Conservation (phyloP, 441 rosid species). For the Syzygium syzygioides region DNA sequence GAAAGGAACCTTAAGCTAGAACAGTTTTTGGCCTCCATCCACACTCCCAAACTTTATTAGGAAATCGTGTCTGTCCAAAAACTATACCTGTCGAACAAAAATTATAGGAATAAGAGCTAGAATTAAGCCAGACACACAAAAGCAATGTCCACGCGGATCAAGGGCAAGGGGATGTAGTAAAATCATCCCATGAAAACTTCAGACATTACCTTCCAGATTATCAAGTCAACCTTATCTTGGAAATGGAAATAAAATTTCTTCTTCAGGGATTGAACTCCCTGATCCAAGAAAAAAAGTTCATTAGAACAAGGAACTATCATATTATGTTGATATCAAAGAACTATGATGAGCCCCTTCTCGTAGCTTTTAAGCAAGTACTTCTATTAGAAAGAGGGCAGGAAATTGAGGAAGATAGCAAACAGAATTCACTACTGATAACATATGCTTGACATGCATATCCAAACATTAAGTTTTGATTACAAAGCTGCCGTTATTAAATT, state of each 20-base stretch:
- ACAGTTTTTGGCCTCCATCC: conserved; percentile 50
- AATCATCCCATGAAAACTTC: neutral
- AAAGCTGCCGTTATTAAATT: neutral
- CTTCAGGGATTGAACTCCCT: conserved; percentile 81
- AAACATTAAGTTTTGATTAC: neutral
- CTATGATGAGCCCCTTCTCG: neutral
- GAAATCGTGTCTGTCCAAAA: conserved; percentile 92
- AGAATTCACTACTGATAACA: neutral
- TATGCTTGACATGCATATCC: neutral
- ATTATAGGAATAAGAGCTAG: neutral
- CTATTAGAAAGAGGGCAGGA: neutral
- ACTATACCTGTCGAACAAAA: conserved; percentile 62
- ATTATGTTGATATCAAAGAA: neutral
- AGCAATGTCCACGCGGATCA: neutral
- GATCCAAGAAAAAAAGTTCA: conserved; percentile 13
- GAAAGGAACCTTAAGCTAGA: neutral
- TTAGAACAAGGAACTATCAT: conserved; percentile 9
- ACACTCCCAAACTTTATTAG: conserved; percentile 89
- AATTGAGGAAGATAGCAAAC: neutral
- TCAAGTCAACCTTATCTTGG: conserved; percentile 89
- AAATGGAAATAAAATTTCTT: conserved; percentile 92
- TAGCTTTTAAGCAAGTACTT: neutral
- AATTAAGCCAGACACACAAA: neutral
- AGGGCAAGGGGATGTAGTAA: neutral
- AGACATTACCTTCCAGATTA: conserved; percentile 77